Base-by-base conservation (phyloP, 345 rosid genomes). In the Citrus australasica region DNA sequence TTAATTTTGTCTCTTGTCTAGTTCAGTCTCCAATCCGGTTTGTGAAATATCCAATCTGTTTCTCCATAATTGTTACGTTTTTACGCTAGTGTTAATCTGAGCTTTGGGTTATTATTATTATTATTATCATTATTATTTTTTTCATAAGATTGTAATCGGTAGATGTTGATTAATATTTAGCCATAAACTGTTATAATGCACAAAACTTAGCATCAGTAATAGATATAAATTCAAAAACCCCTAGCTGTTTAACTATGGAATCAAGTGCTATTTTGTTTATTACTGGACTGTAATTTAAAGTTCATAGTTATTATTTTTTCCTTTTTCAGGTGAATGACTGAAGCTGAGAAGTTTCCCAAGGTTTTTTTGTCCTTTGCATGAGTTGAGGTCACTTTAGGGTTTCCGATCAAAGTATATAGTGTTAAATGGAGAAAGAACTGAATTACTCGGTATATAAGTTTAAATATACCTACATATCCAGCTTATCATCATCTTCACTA, bases 351-450 rank as follows among this genome's bases (percentile, higher is more conserved):
- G 32, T 73, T 80, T 80, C 73, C 69, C 76, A 76, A 62, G 67
- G 53, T 70, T 51, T 40, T 67, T 80, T 83, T 46, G 83, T 82
- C 83, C 38, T 79, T 38, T 75, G 63, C 74, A 74, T 82, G 75
- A 75, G 42, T 32, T 72, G 75, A 80, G 69, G 64, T 79, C 51
- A 42, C 24, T 59, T 62, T 46, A 79, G 82, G 80, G 80, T 71
- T 81, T 66, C 73, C 48, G 62, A 35, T 78, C 76, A 48, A 67
- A 75, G 74, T 46, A 13, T 46, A 46, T 46, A 11, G 16, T 46
- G 4, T 74, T n/a, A 65, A 65, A 94, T 94, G 94, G 97, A 93
- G 81, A 90, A 88, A 83, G 92, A 88, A 73, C 88, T 84, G 37
- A 87, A 80, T 86, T 91, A 87, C 93, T 78, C 91, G 92, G 97